phyloP scores from a whole-genome alignment of 2,329 filamentous ascomycete species.

The Phialophora tarda region DNA sequence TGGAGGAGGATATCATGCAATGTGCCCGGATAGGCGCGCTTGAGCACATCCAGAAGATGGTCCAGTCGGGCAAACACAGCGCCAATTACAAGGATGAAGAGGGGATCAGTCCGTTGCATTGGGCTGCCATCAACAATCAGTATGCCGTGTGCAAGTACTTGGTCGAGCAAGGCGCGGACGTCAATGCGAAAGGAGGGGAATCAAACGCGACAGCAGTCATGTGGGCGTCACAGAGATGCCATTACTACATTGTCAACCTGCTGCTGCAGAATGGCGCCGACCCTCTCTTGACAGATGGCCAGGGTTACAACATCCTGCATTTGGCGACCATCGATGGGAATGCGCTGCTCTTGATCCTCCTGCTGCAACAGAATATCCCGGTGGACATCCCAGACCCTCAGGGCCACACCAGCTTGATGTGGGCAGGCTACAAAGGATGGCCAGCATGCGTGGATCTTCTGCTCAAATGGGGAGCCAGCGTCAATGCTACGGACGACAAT shows the following conservation, averaged over 20 bases:
- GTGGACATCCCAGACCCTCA: constrained; percentile 89
- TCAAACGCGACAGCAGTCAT: constrained; percentile 91
- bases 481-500: constrained; percentile 86
- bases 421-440: constrained; percentile 97
- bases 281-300: constrained; percentile 86
- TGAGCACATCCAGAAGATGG: constrained; percentile 83
- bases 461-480: constrained; percentile 91
- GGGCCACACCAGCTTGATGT: constrained; percentile 95
- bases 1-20: constrained; percentile 91
- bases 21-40: constrained; percentile 87
- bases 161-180: constrained; percentile 81
- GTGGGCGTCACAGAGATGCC: constrained; percentile 95
- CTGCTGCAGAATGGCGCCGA: constrained; percentile 91
- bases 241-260: constrained; percentile 95
- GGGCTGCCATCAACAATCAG: constrained; percentile 99
- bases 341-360: constrained; percentile 82
- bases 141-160: constrained; percentile 97
- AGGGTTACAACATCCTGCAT: constrained; percentile 97
- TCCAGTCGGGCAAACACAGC: constrained; percentile 79
- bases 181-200: constrained; percentile 94
- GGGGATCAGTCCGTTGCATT: constrained; percentile 93
- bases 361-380: constrained; percentile 93
- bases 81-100: constrained; percentile 86
- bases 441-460: constrained; percentile 91
- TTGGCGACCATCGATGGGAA: constrained; percentile 98